A percentile compares a stretch with the other conserved stretches of the same genome.
phyloP scores from a whole-genome alignment of 1,284 basidiomycete genomes.

The Malassezia furfur region DNA sequence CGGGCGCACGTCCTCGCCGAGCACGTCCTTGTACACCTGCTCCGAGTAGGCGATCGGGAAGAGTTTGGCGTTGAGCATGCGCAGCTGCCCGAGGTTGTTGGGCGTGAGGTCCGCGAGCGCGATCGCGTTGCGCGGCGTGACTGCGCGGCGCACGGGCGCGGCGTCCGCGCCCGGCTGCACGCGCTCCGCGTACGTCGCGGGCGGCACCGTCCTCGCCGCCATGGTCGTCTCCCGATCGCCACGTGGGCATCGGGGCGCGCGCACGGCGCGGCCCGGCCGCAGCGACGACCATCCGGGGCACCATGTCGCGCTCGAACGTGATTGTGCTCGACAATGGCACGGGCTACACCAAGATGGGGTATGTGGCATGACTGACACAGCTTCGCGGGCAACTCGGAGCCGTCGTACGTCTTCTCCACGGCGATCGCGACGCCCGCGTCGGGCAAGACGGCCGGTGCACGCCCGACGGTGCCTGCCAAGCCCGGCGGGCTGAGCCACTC shows the following conservation, averaged over 20 bases:
- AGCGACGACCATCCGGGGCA: slow-evolving; percentile 1
- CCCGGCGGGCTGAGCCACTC: slow-evolving; percentile 52
- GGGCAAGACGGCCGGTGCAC: slow-evolving; percentile 47
- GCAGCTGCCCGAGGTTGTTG: slow-evolving; percentile 46
- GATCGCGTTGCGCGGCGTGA: slow-evolving; percentile 10
- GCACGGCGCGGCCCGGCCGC: not conserved
- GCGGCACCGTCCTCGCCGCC: not conserved
- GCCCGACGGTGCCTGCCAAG: slow-evolving; percentile 69
- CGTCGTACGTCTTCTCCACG: slow-evolving; percentile 61
- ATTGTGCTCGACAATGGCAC: slow-evolving; percentile 30
- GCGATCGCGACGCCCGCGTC: slow-evolving; percentile 46
- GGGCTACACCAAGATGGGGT: slow-evolving; percentile 60
- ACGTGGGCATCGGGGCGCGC: not conserved
- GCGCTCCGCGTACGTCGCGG: slow-evolving; percentile 7
- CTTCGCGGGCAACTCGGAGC: slow-evolving; percentile 97
- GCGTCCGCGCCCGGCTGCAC: not conserved
- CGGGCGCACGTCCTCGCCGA: slow-evolving; percentile 27
- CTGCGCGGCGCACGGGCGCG: slow-evolving; percentile 10
- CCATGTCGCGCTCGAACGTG: slow-evolving; percentile 46
- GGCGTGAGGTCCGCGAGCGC: slow-evolving; percentile 36
- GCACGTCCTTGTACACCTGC: slow-evolving; percentile 39
- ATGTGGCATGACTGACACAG: slow-evolving; percentile 53
- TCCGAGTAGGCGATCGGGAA: slow-evolving; percentile 43
- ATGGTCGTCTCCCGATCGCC: slow-evolving; percentile 1
- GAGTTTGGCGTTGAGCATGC: slow-evolving; percentile 42